These are phyloP conservation scores for Pseudogymnoascus sp. DNA, from an alignment of 2,329 filamentous ascomycete genomes.

Conservation along the genomic window DNA sequence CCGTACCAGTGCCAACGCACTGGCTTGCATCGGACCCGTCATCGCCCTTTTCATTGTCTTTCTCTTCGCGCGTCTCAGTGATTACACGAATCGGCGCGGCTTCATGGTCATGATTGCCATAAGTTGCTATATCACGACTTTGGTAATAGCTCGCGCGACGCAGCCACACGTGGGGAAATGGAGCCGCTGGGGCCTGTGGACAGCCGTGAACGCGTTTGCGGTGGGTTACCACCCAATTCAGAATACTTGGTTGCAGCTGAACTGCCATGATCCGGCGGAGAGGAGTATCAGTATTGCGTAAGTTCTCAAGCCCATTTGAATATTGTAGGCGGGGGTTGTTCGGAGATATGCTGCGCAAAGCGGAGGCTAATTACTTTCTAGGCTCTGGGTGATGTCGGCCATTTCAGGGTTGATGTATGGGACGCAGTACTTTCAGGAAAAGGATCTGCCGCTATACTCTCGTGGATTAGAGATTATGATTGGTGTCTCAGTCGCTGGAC, in stretches of 20 bases:
- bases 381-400: slow-evolving; percentile 22
- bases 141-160: slow-evolving; percentile 27
- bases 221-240: slow-evolving; percentile 24
- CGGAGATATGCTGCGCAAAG: neutral
- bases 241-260: slow-evolving; percentile 21
- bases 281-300: slow-evolving; percentile 27
- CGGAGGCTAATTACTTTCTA: slow-evolving; percentile 1
- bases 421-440: slow-evolving; percentile 22
- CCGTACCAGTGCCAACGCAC: slow-evolving; percentile 24
- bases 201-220: slow-evolving; percentile 20
- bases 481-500: neutral
- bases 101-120: slow-evolving; percentile 30
- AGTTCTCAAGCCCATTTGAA: too few species aligned
- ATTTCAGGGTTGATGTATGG: slow-evolving; percentile 25
- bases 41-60: slow-evolving; percentile 17
- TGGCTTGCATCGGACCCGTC: slow-evolving; percentile 22
- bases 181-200: slow-evolving; percentile 11
- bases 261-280: slow-evolving; percentile 22
- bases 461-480: slow-evolving; percentile 9
- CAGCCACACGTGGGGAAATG: slow-evolving; percentile 17
- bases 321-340: neutral
- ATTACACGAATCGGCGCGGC: slow-evolving; percentile 29
- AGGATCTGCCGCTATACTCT: slow-evolving; percentile 19
- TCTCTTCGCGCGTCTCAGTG: slow-evolving; percentile 19
- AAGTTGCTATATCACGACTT: slow-evolving; percentile 34